Percentiles rank a stretch among this genome's conserved stretches.
phyloP scores from a whole-genome alignment of 768 basidiomycete species.

The Hericium rajendrae region DNA sequence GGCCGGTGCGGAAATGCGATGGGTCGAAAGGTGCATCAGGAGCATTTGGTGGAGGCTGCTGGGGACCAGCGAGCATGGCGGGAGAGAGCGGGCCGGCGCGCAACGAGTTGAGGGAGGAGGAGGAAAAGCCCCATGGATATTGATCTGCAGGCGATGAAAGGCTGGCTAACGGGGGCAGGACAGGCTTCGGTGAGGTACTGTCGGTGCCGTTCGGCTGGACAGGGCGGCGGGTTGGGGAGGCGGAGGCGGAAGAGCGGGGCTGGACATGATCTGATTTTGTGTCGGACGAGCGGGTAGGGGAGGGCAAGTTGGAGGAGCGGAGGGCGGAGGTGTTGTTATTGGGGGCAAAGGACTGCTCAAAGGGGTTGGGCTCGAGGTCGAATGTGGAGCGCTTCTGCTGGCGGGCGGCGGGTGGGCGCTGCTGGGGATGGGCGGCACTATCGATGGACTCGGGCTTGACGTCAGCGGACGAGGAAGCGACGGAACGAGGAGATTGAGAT shows the following conservation, averaged over 20 bases:
- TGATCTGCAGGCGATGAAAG: conserved; percentile 63
- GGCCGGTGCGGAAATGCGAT: conserved; percentile 68
- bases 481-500: background rate
- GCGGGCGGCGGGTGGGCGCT: background rate
- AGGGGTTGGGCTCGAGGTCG: conserved; percentile 82
- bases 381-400: conserved; percentile 47
- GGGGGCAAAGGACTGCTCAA: conserved; percentile 85
- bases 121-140: conserved; percentile 51
- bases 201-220: conserved; percentile 13
- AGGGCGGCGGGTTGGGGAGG: conserved; percentile 13
- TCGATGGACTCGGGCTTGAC: conserved; percentile 6
- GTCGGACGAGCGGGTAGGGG: conserved; percentile 24
- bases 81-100: conserved; percentile 91
- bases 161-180: conserved; percentile 73
- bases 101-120: conserved; percentile 60
- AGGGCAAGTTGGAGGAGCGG: conserved; percentile 22
- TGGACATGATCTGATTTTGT: conserved; percentile 18
- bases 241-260: conserved; percentile 14
- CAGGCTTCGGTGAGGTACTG: conserved; percentile 40
- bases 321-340: conserved; percentile 22
- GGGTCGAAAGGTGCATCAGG: conserved; percentile 54
- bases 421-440: background rate
- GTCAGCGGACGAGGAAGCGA: conserved; percentile 10
- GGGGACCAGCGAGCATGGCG: conserved; percentile 90
- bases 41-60: conserved; percentile 31